These are phyloP conservation scores for Capsella rubella DNA, from an alignment of 441 rosid species.

Conservation along the genomic window DNA sequence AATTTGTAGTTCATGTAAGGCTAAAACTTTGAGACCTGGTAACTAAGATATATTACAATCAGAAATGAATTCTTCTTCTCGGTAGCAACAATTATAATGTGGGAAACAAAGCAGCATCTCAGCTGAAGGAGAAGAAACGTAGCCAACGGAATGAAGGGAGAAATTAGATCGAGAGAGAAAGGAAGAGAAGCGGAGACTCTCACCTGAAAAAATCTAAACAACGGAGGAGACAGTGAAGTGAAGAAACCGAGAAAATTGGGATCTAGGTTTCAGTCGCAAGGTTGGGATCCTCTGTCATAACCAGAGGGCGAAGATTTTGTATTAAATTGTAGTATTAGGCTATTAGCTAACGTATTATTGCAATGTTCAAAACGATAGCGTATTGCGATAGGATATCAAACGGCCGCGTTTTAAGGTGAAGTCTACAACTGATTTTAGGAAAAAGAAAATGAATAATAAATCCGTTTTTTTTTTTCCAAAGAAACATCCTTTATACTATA, in stretches of 20 bases:
- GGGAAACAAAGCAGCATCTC: background rate
- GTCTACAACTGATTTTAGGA: too few relatives aligned
- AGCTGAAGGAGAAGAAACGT: conserved; percentile 9
- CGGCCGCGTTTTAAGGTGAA: too few relatives aligned
- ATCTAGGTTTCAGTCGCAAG: conserved; percentile 31
- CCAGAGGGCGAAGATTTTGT: background rate
- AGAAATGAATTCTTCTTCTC: background rate
- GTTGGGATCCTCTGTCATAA: conserved; percentile 19
- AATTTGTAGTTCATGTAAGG: background rate
- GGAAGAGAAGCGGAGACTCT: conserved; percentile 5
- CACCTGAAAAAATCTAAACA: conserved; percentile 36
- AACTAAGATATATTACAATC: background rate
- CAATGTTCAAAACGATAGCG: background rate
- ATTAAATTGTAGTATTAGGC: background rate
- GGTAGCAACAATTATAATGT: background rate
- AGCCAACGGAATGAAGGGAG: background rate
- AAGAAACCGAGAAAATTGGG: conserved; percentile 12
- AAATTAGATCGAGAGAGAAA: conserved; percentile 20
- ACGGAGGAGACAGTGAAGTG: background rate
- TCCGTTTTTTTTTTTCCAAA: too few relatives aligned
- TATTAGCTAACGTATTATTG: conserved; percentile 17
- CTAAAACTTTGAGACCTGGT: background rate
- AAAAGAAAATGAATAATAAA: too few relatives aligned
- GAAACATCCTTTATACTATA: too few relatives aligned
- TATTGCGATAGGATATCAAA: too few relatives aligned